These are phyloP conservation scores for Astragalus membranaceus DNA, from an alignment of 306 rosid species.

Conservation along the genomic window DNA sequence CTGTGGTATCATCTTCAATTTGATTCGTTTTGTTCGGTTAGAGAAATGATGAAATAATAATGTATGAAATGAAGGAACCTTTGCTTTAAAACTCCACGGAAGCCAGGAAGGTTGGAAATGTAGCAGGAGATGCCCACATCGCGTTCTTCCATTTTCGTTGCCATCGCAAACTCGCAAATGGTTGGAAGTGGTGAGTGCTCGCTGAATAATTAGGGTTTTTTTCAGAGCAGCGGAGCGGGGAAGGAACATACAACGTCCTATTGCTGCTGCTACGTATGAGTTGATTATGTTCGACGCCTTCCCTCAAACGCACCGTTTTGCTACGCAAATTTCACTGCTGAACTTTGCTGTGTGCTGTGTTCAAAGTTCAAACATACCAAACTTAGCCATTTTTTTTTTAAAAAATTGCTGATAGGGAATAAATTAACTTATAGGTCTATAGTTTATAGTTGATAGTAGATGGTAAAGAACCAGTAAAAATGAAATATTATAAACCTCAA, in stretches of 20 bases:
- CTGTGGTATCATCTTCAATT: neutral
- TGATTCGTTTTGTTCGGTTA: neutral
- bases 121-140: conserved; percentile 80
- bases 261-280: conserved; percentile 2
- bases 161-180: neutral
- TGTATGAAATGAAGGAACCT: conserved; percentile 37
- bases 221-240: neutral
- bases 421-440: too few species aligned
- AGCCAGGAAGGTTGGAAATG: conserved; percentile 83
- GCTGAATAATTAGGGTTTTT: conserved; percentile 40
- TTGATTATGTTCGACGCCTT: too few species aligned
- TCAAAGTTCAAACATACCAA: too few species aligned
- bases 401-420: too few species aligned
- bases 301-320: too few species aligned
- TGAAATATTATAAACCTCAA: too few species aligned
- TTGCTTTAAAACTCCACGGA: conserved; percentile 84
- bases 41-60: neutral
- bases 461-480: too few species aligned
- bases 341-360: too few species aligned
- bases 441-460: too few species aligned
- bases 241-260: neutral
- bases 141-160: conserved; percentile 51
- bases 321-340: too few species aligned
- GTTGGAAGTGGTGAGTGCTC: neutral
- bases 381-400: too few species aligned